Percentiles rank a stretch among this genome's conserved stretches.
These are phyloP conservation scores for Floccularia luteovirens DNA, from an alignment of 768 basidiomycete genomes.

Conservation along the genomic window DNA sequence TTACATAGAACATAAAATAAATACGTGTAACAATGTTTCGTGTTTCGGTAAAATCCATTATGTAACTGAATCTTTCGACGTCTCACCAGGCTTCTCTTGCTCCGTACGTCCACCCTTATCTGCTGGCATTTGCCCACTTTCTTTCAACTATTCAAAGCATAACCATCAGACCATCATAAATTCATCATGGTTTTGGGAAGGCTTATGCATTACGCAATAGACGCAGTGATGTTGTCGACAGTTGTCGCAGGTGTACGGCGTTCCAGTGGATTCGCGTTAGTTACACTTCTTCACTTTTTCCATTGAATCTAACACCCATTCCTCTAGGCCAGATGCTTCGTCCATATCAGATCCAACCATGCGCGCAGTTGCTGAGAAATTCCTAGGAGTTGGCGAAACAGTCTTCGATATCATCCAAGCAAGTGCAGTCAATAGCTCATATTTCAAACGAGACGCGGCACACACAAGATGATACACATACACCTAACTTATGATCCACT, in stretches of 20 bases:
- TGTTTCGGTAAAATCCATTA: too few relatives aligned
- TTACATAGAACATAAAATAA: neutral
- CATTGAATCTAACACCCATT: conserved; percentile 4
- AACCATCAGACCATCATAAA: too few relatives aligned
- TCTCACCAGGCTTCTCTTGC: too few relatives aligned
- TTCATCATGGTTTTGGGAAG: conserved; percentile 55
- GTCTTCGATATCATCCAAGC: conserved; percentile 82
- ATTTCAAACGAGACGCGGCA: conserved; percentile 63
- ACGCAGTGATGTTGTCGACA: conserved; percentile 82
- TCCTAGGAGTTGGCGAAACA: conserved; percentile 82
- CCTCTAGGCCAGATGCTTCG: conserved; percentile 53
- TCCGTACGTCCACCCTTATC: too few relatives aligned
- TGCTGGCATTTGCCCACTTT: too few relatives aligned
- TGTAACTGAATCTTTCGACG: too few relatives aligned
- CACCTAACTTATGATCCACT: neutral
- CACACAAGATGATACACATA: conserved; percentile 3
- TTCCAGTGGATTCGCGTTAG: conserved; percentile 86
- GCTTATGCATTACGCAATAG: conserved; percentile 76
- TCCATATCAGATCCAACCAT: conserved; percentile 71
- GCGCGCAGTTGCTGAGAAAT: conserved; percentile 71
- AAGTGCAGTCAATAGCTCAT: conserved; percentile 79
- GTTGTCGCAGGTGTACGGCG: conserved; percentile 87
- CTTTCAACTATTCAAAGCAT: too few relatives aligned
- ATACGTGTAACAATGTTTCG: too few relatives aligned
- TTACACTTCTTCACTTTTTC: conserved; percentile 11